These are phyloP conservation scores for Conoideocrella luteorostrata DNA, from an alignment of 2,329 filamentous ascomycete species.

Conservation along the genomic window DNA sequence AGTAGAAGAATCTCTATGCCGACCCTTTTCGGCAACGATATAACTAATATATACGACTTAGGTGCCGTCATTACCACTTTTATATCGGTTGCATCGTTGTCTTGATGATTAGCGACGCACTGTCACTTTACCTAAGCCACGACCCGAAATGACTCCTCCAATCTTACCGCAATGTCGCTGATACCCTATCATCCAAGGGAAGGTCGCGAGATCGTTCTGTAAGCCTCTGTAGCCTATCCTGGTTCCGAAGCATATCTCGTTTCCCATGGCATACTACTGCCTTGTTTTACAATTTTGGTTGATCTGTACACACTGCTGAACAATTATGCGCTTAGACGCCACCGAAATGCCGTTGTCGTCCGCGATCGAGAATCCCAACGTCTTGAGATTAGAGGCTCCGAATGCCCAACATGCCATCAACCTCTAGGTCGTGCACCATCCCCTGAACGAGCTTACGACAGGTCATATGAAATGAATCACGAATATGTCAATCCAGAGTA, in stretches of 20 bases:
- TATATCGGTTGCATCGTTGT: too few relatives aligned
- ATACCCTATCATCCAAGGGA: conserved; percentile 70
- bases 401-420: conserved; percentile 89
- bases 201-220: conserved; percentile 75
- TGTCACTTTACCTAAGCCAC: neutral
- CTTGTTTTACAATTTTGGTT: too few relatives aligned
- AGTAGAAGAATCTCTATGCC: too few relatives aligned
- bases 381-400: conserved; percentile 70
- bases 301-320: too few relatives aligned
- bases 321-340: conserved; percentile 54
- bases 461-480: conserved; percentile 29
- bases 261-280: too few relatives aligned
- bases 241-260: too few relatives aligned
- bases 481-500: conserved; percentile 87
- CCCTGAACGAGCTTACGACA: conserved; percentile 44
- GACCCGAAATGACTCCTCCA: neutral
- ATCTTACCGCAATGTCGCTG: conserved; percentile 48
- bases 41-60: too few relatives aligned
- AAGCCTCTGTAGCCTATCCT: conserved; percentile 35
- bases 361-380: conserved; percentile 80
- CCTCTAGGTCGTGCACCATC: conserved; percentile 46
- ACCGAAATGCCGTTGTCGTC: conserved; percentile 87
- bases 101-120: neutral
- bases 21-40: too few relatives aligned
- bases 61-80: too few relatives aligned